Percentiles rank a stretch among this genome's conserved stretches.
phyloP scores from a whole-genome alignment of 2,329 filamentous ascomycete genomes.

The Helotiales sp. region DNA sequence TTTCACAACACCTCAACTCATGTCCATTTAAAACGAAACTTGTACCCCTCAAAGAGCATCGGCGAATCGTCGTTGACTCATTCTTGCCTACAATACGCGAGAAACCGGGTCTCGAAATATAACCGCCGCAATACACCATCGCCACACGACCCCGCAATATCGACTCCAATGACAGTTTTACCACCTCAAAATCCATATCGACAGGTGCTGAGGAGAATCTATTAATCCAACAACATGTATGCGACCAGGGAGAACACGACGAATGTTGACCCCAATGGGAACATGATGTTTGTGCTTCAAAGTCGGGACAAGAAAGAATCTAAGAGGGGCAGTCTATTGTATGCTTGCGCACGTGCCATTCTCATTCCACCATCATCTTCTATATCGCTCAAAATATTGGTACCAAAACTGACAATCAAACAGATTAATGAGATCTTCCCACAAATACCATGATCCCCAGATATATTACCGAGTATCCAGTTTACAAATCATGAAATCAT shows the following conservation, averaged over 20 bases:
- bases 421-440: conserved; percentile 7
- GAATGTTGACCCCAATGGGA: conserved; percentile 9
- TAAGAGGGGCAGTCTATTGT: conserved; percentile 13
- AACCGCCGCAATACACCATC: not conserved
- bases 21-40: not conserved
- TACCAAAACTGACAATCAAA: not conserved
- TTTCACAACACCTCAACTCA: not conserved
- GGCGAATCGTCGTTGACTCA: not conserved
- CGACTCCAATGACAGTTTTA: not conserved
- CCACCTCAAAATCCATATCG: not conserved
- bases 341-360: conserved; percentile 1
- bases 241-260: conserved; percentile 6
- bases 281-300: conserved; percentile 15
- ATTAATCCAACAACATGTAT: not conserved
- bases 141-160: not conserved
- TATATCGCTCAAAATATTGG: not conserved
- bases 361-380: not conserved
- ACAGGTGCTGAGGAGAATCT: not conserved
- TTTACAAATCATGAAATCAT: conserved; percentile 8
- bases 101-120: not conserved
- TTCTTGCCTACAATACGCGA: not conserved
- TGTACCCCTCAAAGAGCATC: too few relatives aligned
- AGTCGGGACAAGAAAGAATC: conserved; percentile 10
- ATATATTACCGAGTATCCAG: conserved; percentile 10
- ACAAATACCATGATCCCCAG: conserved; percentile 2